Evolutionary conservation across 495 filamentous ascomycete species (phyloP).

Genomic region (Venustampulla echinocandica): DNA sequence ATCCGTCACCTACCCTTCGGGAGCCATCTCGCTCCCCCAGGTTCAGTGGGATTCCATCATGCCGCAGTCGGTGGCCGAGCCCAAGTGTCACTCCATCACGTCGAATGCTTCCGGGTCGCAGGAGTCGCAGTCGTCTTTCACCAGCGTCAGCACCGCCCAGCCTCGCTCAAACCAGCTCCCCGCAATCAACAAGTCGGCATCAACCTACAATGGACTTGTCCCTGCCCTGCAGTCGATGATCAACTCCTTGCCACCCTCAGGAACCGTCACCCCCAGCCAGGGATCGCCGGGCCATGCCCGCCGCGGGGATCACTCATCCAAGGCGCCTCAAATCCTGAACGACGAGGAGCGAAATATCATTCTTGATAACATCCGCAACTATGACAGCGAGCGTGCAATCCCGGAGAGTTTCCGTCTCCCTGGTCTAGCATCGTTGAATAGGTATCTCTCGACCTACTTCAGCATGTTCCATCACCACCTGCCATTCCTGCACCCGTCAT

Average conservation of each 20-base stretch:
- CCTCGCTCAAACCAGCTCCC: constrained; percentile 51
- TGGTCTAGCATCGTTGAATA: constrained; percentile 65
- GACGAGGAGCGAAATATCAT: constrained; percentile 78
- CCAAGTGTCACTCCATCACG: constrained; percentile 59
- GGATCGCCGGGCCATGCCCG: constrained; percentile 50
- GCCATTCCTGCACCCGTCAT: constrained; percentile 90
- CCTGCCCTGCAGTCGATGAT: constrained; percentile 59
- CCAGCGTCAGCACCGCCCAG: constrained; percentile 41
- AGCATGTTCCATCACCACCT: constrained; percentile 94
- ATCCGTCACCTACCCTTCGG: constrained; percentile 62
- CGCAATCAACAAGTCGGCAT: constrained; percentile 58
- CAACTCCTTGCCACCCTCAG: constrained; percentile 59
- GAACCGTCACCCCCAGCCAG: constrained; percentile 68
- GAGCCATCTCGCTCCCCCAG: constrained; percentile 71
- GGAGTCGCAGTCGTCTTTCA: constrained; percentile 55
- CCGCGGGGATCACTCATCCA: constrained; percentile 39
- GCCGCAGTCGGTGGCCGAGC: constrained; percentile 50
- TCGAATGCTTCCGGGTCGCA: constrained; percentile 55
- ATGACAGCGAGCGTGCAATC: constrained; percentile 72
- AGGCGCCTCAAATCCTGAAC: constrained; percentile 55
- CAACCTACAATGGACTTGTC: constrained; percentile 48
- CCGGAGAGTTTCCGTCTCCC: constrained; percentile 86
- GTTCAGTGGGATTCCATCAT: constrained; percentile 87
- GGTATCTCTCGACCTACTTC: constrained; percentile 92
- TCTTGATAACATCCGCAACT: constrained; percentile 72